phyloP scores from a whole-genome alignment of 1,284 basidiomycete genomes.

The Entoloma clypeatum region DNA sequence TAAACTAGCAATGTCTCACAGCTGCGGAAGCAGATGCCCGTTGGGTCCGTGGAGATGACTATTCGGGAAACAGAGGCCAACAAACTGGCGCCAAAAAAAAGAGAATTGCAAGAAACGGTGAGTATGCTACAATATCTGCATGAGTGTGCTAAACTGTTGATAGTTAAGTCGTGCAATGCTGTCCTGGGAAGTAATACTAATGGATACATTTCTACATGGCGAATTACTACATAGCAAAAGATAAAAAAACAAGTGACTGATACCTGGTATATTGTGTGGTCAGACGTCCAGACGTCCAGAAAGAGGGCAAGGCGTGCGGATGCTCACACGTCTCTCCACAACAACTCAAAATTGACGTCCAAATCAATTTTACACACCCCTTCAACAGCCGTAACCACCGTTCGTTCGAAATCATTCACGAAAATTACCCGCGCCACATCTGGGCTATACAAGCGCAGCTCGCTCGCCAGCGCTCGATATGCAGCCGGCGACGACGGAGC shows the following conservation, averaged over 20 bases:
- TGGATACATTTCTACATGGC: too few species aligned
- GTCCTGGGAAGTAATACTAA: too few species aligned
- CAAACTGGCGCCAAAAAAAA: too few species aligned
- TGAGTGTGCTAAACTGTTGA: too few species aligned
- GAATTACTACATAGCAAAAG: too few species aligned
- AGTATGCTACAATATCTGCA: too few species aligned
- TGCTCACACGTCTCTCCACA: constrained; percentile 50
- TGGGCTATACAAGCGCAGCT: constrained; percentile 56
- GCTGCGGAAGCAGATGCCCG: too few species aligned
- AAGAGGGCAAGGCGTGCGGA: constrained; percentile 1
- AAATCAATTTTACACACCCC: constrained; percentile 40
- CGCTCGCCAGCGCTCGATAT: constrained; percentile 51
- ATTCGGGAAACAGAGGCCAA: too few species aligned
- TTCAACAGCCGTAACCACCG: constrained; percentile 40
- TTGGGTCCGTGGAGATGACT: too few species aligned
- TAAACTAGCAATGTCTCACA: too few species aligned
- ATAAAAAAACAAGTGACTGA: background rate
- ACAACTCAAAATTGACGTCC: constrained; percentile 40
- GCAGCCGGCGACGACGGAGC: constrained; percentile 47
- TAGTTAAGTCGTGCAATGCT: too few species aligned
- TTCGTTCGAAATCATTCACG: constrained; percentile 58
- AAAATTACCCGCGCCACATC: constrained; percentile 49
- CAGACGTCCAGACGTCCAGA: background rate
- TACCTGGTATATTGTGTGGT: background rate
- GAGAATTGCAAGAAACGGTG: too few species aligned